Conservation (phyloP, 2,329 filamentous ascomycete species). For the Rhinocladiella similis region DNA sequence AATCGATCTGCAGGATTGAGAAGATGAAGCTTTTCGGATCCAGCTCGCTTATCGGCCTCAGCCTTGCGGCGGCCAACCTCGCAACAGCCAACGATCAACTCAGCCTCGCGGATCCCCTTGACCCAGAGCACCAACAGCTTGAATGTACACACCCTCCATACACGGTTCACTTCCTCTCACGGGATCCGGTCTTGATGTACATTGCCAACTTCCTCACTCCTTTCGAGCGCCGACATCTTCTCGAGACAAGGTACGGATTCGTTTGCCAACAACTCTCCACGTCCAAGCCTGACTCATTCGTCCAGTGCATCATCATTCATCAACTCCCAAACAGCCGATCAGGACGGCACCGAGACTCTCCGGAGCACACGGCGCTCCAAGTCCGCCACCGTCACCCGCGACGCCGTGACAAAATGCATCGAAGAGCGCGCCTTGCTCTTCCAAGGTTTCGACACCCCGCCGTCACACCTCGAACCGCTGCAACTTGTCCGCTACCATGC, state of each 20-base stretch:
- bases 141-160: constrained; percentile 4
- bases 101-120: too few species aligned
- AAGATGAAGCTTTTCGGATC: too few species aligned
- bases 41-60: too few species aligned
- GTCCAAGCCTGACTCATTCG: too few species aligned
- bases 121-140: background rate
- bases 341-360: constrained; percentile 30
- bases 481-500: constrained; percentile 8
- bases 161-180: constrained; percentile 32
- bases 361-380: constrained; percentile 47
- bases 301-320: constrained; percentile 38
- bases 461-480: constrained; percentile 8
- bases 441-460: constrained; percentile 41
- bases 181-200: constrained; percentile 56
- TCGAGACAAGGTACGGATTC: constrained; percentile 33
- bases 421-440: constrained; percentile 50
- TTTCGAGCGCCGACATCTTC: constrained; percentile 49
- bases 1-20: too few species aligned
- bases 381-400: constrained; percentile 47
- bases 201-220: constrained; percentile 53
- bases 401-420: constrained; percentile 48
- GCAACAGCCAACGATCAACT: too few species aligned
- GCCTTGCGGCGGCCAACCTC: too few species aligned
- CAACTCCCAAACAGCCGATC: constrained; percentile 11
- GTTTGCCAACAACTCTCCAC: too few species aligned